Conservation (phyloP, 805 yeast genomes). For the Candida tibetensis region DNA sequence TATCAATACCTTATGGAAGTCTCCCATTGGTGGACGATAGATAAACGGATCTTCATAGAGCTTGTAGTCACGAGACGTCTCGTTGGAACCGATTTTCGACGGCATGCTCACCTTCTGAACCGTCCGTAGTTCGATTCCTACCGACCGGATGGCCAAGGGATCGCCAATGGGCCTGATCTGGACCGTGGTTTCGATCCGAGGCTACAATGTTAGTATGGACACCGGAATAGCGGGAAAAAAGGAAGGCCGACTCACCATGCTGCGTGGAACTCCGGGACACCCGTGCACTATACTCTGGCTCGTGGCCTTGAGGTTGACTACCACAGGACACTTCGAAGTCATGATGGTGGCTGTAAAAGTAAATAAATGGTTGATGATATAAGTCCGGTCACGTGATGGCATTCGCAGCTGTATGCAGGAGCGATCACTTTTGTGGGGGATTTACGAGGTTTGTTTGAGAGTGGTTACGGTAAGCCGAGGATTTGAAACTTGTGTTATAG, state of each 20-base stretch:
- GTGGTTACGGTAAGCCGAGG: too few species aligned
- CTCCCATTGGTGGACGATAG: constrained; percentile 40
- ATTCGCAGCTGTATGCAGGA: too few species aligned
- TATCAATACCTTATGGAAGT: constrained; percentile 38
- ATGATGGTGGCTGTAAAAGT: constrained; percentile 5
- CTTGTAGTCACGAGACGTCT: constrained; percentile 31
- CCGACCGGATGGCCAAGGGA: constrained; percentile 46
- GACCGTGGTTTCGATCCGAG: constrained; percentile 56
- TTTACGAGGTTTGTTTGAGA: too few species aligned
- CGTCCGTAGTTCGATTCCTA: constrained; percentile 49
- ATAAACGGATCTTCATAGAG: constrained; percentile 34
- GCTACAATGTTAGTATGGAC: constrained; percentile 27
- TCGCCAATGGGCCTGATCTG: constrained; percentile 52
- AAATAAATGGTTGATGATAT: too few species aligned
- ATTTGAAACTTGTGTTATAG: too few species aligned
- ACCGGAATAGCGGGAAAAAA: not conserved
- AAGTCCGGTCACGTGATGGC: not conserved
- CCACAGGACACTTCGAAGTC: constrained; percentile 23
- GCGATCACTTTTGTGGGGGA: too few species aligned
- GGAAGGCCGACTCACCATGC: constrained; percentile 25
- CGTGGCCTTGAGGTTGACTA: constrained; percentile 46
- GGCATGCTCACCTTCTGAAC: constrained; percentile 47
- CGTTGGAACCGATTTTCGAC: constrained; percentile 30
- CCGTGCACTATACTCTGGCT: constrained; percentile 56
- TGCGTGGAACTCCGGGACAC: constrained; percentile 66